Evolutionary conservation across 179 eudicot genomes (phyloP).

Genomic region (Gypsophila paniculata): DNA sequence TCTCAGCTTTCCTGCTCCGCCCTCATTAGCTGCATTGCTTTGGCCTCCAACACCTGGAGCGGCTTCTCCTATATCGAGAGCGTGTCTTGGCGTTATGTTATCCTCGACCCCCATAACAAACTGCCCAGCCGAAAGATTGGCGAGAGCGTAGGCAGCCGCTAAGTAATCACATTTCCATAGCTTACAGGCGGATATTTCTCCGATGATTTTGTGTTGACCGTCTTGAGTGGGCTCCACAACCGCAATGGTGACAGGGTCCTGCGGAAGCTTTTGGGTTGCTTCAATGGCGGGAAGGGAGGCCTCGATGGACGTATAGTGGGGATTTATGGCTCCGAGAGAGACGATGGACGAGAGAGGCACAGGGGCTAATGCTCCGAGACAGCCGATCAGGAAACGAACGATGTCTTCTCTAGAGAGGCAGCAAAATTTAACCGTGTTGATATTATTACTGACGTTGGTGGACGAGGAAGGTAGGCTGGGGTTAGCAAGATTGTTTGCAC

Average conservation of each 20-base stretch:
- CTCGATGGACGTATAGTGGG: slow-evolving; percentile 48
- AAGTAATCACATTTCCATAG: slow-evolving; percentile 84
- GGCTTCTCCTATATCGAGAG: slow-evolving; percentile 29
- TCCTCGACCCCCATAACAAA: slow-evolving; percentile 97
- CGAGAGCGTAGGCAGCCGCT: slow-evolving; percentile 85
- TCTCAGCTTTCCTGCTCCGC: slow-evolving; percentile 36
- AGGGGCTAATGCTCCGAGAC: slow-evolving; percentile 94
- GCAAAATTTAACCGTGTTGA: slow-evolving; percentile 49
- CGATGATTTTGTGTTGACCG: slow-evolving; percentile 59
- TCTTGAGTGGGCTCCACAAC: slow-evolving; percentile 62
- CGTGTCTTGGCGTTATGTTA: slow-evolving; percentile 33
- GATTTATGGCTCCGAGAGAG: slow-evolving; percentile 59
- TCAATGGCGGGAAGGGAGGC: slow-evolving; percentile 63
- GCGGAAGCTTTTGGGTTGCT: slow-evolving; percentile 43
- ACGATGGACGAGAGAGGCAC: slow-evolving; percentile 80
- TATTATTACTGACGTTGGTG: slow-evolving; percentile 24
- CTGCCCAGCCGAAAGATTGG: slow-evolving; percentile 81
- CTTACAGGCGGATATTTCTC: slow-evolving; percentile 79
- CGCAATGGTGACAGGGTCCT: slow-evolving; percentile 74
- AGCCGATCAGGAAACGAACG: slow-evolving; percentile 77
- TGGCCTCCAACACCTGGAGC: slow-evolving; percentile 31
- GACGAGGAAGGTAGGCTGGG: slow-evolving; percentile 57
- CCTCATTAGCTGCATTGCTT: slow-evolving; percentile 22
- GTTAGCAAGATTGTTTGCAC: slow-evolving; percentile 22
- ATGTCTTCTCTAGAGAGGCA: slow-evolving; percentile 93